These are phyloP conservation scores for Globisporangium ultimum DNA, from an alignment of 352 stramenopile genomes.

Conservation along the genomic window DNA sequence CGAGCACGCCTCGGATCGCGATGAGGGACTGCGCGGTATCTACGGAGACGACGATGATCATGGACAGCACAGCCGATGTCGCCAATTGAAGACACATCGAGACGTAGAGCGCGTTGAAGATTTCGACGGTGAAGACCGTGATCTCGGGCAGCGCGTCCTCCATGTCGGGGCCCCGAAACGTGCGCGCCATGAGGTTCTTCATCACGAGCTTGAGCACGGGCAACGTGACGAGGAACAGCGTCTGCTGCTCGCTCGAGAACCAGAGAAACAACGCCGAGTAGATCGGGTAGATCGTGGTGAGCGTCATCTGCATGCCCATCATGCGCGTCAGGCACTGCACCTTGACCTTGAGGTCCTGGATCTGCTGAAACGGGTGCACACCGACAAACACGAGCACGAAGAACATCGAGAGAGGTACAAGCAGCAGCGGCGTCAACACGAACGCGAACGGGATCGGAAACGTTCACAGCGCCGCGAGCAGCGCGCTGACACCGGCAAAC, in stretches of 20 bases:
- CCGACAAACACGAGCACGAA: constrained; percentile 11
- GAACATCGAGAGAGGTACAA: constrained; percentile 19
- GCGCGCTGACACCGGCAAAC: constrained; percentile 10
- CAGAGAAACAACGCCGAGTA: constrained; percentile 20
- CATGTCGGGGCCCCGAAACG: constrained; percentile 18
- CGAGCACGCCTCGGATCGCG: background rate
- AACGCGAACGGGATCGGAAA: constrained; percentile 28
- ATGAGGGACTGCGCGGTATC: background rate
- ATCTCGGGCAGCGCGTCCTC: constrained; percentile 31
- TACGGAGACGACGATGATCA: constrained; percentile 1
- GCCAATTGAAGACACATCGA: constrained; percentile 27
- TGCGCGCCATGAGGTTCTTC: constrained; percentile 21
- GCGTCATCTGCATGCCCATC: constrained; percentile 1
- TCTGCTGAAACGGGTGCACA: constrained; percentile 11
- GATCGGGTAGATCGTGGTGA: constrained; percentile 17
- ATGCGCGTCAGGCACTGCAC: constrained; percentile 14
- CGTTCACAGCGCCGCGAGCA: constrained; percentile 20
- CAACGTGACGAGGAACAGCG: constrained; percentile 15
- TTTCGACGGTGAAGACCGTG: constrained; percentile 38
- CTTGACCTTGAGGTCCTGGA: constrained; percentile 13
- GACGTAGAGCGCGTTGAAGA: constrained; percentile 43
- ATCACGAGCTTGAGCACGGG: constrained; percentile 18
- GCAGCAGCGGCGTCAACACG: constrained; percentile 18
- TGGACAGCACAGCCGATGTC: background rate
- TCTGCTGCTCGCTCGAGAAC: constrained; percentile 7